A percentile compares a stretch with the other conserved stretches of the same genome.
Evolutionary conservation across 73 alveolate genomes (phyloP).

Genomic region (Tetrahymena malaccensis): DNA sequence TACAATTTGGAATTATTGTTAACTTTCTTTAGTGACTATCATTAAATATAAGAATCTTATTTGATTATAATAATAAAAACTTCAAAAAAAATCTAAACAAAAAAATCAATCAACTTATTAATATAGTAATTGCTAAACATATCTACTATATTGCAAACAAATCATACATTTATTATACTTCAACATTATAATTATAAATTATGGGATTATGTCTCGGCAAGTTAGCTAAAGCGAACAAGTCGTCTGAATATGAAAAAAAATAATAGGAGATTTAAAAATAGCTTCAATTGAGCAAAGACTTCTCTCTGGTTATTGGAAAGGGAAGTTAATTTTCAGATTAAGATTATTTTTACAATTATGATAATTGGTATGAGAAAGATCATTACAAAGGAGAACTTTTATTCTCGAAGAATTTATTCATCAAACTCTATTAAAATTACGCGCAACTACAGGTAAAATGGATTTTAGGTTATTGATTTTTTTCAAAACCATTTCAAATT

Average conservation of each 20-base stretch:
- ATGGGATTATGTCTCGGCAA: neutral
- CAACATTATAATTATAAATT: neutral
- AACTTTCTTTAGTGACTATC: neutral
- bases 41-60: neutral
- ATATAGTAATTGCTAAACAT: neutral
- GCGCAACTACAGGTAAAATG: neutral
- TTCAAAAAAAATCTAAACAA: neutral
- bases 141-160: neutral
- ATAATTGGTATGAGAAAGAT: neutral
- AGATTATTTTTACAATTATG: neutral
- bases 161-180: neutral
- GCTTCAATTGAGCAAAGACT: neutral
- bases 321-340: neutral
- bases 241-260: neutral
- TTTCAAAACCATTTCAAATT: neutral
- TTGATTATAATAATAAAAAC: neutral
- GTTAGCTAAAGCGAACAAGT: neutral
- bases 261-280: neutral
- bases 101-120: neutral
- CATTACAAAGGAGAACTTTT: neutral
- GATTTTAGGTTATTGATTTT: neutral
- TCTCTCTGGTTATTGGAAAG: neutral
- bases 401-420: neutral
- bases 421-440: neutral
- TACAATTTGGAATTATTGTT: neutral